phyloP scores from a whole-genome alignment of 306 rosid species.

The Trichosanthes cucumerina region DNA sequence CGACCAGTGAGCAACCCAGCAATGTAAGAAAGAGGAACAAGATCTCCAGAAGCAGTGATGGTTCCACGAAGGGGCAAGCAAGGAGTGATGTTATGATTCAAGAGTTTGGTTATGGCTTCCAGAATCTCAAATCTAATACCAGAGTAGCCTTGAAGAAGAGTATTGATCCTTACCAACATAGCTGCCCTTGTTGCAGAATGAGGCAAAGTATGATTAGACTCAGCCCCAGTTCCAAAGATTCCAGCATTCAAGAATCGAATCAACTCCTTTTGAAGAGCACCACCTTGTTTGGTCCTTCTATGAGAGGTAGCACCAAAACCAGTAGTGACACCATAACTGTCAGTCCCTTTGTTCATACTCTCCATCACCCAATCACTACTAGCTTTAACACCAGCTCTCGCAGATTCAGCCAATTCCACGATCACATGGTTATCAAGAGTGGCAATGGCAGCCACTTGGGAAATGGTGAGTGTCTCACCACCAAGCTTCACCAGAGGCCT shows the following conservation, averaged over 20 bases:
- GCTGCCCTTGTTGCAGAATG: not conserved
- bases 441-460: not conserved
- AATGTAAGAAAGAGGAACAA: conserved; percentile 77
- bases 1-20: conserved; percentile 30
- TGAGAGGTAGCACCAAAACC: conserved; percentile 20
- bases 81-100: conserved; percentile 67
- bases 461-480: not conserved
- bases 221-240: not conserved
- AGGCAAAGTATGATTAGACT: not conserved
- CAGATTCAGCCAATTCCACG: not conserved
- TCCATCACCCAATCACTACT: conserved; percentile 94
- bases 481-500: conserved; percentile 39
- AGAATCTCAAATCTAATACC: conserved; percentile 21
- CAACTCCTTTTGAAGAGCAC: conserved; percentile 45
- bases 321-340: conserved; percentile 78
- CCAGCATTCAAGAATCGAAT: not conserved
- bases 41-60: conserved; percentile 23
- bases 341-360: conserved; percentile 54
- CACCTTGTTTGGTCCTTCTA: conserved; percentile 24
- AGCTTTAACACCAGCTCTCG: not conserved
- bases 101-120: conserved; percentile 63
- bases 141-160: conserved; percentile 21
- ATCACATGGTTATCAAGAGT: not conserved
- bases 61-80: conserved; percentile 13
- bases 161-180: conserved; percentile 53